Base-by-base conservation (phyloP, 495 filamentous ascomycete genomes). In the Pyronema omphalodes region DNA sequence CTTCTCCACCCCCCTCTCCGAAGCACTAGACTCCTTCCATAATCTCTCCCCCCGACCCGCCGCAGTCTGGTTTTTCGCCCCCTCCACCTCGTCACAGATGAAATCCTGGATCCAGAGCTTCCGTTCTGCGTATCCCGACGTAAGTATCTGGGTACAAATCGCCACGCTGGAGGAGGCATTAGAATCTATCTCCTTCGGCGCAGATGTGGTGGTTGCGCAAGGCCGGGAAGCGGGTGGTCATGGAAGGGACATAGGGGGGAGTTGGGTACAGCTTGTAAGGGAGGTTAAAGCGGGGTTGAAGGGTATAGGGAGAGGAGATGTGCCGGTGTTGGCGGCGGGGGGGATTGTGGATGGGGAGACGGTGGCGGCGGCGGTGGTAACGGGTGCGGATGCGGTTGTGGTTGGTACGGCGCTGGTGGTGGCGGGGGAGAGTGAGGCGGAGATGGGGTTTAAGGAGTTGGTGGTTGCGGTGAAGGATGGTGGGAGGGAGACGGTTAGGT, bases 211-310 rank as follows among this genome's bases (percentile, higher is more conserved):
- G 0, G 80, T 87, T 1, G 71, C 84, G 2, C 84, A 89, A 61
- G 84, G 84, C 0, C 59, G 72, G 35, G 62, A 89, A 57, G 77
- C 84, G 0, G 84, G 85, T 0, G 85, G 85, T 0, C 85, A 91
- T 62, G 83, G 84, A 41, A 73, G 76, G 23, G 71, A 63, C 0
- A 59, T 62, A 0, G 78, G 77, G 1, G 71, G 80, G 0, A 75
- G 83, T 0, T 58, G 87, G 1, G 66, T 80, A 46, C 52, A 71
- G 3, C 60, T 83, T 8, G 59, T 83, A 3, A 78, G 78, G 0
- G 80, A 83, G 61, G 65, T 78, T 1, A 62, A 61, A n/a, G 80
- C 83, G 60, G 63, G 47, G 48, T 87, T 50, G 65, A n/a, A n/a
- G n/a, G n/a, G n/a, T n/a, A n/a, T n/a, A n/a, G n/a, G n/a, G n/a